These are phyloP conservation scores for Cyclocybe cylindracea DNA, from an alignment of 768 basidiomycete species.

Conservation along the genomic window DNA sequence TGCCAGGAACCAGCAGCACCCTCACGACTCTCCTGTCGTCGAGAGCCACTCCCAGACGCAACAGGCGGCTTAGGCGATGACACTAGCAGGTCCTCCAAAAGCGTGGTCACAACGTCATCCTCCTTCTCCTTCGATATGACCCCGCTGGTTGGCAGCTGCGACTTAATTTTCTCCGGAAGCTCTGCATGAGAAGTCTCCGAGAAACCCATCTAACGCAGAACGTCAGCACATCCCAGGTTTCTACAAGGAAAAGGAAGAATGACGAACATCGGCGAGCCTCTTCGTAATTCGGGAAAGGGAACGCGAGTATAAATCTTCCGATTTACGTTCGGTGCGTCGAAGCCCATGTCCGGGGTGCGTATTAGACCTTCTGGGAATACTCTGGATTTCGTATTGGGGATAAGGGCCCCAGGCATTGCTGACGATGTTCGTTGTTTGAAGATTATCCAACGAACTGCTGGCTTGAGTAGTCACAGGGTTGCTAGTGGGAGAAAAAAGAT, in stretches of 20 bases:
- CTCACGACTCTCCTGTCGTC: slow-evolving; percentile 17
- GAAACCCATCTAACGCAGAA: slow-evolving; percentile 67
- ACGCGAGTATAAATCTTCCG: slow-evolving; percentile 37
- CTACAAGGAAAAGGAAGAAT: not conserved
- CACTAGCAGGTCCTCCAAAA: slow-evolving; percentile 61
- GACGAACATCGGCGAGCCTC: slow-evolving; percentile 65
- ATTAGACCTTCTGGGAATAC: slow-evolving; percentile 51
- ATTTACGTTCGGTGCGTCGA: slow-evolving; percentile 26
- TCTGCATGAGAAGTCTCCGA: slow-evolving; percentile 56
- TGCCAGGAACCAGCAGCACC: slow-evolving; percentile 51
- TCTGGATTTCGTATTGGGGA: slow-evolving; percentile 65
- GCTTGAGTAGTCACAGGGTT: not conserved
- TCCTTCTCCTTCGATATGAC: slow-evolving; percentile 53
- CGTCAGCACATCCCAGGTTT: slow-evolving; percentile 6
- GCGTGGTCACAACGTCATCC: slow-evolving; percentile 63
- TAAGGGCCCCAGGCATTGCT: slow-evolving; percentile 62
- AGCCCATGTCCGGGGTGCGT: slow-evolving; percentile 38
- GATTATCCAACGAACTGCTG: not conserved
- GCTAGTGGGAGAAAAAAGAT: no score
- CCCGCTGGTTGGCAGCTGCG: slow-evolving; percentile 45
- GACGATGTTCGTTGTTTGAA: slow-evolving; percentile 38
- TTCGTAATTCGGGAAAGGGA: slow-evolving; percentile 51
- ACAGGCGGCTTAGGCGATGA: slow-evolving; percentile 34
- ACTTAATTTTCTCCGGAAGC: slow-evolving; percentile 49
- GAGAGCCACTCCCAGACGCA: slow-evolving; percentile 35